Base-by-base conservation (phyloP, 768 basidiomycete species). In the Mycena rosella region DNA sequence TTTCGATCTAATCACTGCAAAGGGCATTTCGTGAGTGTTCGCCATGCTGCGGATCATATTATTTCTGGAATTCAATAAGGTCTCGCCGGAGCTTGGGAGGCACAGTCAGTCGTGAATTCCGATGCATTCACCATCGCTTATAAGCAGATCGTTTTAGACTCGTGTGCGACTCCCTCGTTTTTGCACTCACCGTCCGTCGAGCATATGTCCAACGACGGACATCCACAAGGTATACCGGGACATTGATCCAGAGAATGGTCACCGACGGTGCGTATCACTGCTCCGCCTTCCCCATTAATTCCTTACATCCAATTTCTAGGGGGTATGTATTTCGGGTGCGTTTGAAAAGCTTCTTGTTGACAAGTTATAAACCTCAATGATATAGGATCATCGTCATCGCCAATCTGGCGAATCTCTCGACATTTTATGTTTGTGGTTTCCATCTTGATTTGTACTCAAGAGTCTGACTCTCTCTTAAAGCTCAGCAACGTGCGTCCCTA, bases 11-110 rank as follows among this genome's bases (percentile, higher is more conserved):
- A 30, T 38, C 2, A 27, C 24, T 44, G 10, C 29, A 38, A n/a
- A 59, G 59, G 42, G 65, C 59, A 7, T 32, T 60, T 24, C 64
- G 64, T 65, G 52, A 36, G 63, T 56, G 3, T 20, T 4, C n/a
- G 26, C 7, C 27, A 10, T 11, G 20, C 42, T 17, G 42, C 6
- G 10, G 5, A 15, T 53, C 10, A 2, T 9, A 5, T 27, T 49
- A 15, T 20, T 5, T 32, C 8, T 8, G 8, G 9, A 30, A 3
- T 17, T 17, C 9, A 62, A 30, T 49, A 18, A 60, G 57, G 57
- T 17, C 59, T 67, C 18, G 65, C 59, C 22, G 59, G 59, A 8
- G 65, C 59, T 45, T 61, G 65, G 65, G 65, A 67, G 20, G 65
- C 53, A 27, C 52, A 48, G 65, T 67, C 13, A 38, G 58, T 36